Percentiles rank a stretch among this genome's conserved stretches.
phyloP scores from a whole-genome alignment of 2,329 filamentous ascomycete genomes.

The Microsporum canis region DNA sequence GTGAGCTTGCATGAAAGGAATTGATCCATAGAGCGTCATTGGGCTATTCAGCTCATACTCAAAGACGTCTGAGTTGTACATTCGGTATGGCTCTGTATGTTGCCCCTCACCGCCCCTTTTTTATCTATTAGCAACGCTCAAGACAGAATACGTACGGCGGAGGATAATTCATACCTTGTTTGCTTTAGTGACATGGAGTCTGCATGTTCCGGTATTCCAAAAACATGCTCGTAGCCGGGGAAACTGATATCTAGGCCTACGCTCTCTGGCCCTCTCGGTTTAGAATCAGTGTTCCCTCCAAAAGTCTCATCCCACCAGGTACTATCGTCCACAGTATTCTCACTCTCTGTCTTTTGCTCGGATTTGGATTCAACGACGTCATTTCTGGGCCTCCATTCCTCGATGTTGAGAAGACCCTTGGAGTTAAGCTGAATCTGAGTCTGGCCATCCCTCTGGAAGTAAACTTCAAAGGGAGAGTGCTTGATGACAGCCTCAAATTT shows the following conservation, averaged over 20 bases:
- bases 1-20: constrained; percentile 96
- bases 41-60: constrained; percentile 95
- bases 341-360: constrained; percentile 24
- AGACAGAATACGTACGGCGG: background rate
- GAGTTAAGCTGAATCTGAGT: constrained; percentile 83
- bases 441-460: constrained; percentile 73
- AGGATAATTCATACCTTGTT: constrained; percentile 48
- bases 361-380: constrained; percentile 43
- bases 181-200: constrained; percentile 79
- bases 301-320: constrained; percentile 98
- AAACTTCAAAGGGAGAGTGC: constrained; percentile 70
- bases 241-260: constrained; percentile 86
- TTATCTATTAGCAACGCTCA: constrained; percentile 15
- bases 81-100: constrained; percentile 76
- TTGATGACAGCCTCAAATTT: constrained; percentile 73
- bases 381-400: constrained; percentile 87
- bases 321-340: constrained; percentile 57
- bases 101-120: constrained; percentile 64
- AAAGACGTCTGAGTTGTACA: constrained; percentile 96
- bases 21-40: constrained; percentile 96
- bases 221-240: constrained; percentile 82
- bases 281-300: constrained; percentile 87
- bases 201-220: constrained; percentile 86
- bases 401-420: constrained; percentile 78
- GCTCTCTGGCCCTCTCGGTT: constrained; percentile 90